Base-by-base conservation (phyloP, 352 stramenopile genomes). In the Phytophthora quininea region DNA sequence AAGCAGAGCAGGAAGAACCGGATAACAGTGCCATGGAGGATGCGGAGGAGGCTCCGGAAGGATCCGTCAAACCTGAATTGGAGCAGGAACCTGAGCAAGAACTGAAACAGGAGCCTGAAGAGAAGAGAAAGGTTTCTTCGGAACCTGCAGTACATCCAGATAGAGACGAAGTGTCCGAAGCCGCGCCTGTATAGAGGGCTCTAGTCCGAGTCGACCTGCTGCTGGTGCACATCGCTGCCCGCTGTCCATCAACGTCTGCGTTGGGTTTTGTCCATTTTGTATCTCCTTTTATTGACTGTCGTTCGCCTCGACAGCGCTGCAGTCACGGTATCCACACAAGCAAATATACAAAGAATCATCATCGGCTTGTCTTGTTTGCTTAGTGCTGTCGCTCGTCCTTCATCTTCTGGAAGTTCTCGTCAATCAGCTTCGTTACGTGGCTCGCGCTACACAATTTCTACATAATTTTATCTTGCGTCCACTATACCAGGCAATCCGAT, bases 231-330 rank as follows among this genome's bases (percentile, higher is more conserved):
- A 54, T 62, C 42, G 30, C 62, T 55, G 37, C 62, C 50, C 51
- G 45, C 52, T 45, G 57, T 19, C 32, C 19, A 24, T 72, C 38
- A n/a, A 64, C 53, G 42, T 75, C 52, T 49, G 37, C 59, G 57
- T 66, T 58, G 58, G 64, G 64, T 73, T 69, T 73, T 73, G 69
- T 73, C 55, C 58, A 67, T 76, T 76, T 52, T 72, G 57, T 75
- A 75, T 75, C 19, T 63, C 27, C 56, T 74, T 77, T 71, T 77
- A 65, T 74, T 77, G 61, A 56, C 53, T 74, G 51, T 63, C 52
- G 59, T 45, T 48, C 52, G 50, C 54, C 67, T 63, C 38, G 50
- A 54, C 49, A 59, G 40, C 19, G 64, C 58, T 46, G 50, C 54
- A 67, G 64, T 59, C 58, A 62, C 64, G 48, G 64, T 70, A 57